Evolutionary conservation across 805 yeast species (phyloP).

Genomic region (Yarrowia hollandica): DNA sequence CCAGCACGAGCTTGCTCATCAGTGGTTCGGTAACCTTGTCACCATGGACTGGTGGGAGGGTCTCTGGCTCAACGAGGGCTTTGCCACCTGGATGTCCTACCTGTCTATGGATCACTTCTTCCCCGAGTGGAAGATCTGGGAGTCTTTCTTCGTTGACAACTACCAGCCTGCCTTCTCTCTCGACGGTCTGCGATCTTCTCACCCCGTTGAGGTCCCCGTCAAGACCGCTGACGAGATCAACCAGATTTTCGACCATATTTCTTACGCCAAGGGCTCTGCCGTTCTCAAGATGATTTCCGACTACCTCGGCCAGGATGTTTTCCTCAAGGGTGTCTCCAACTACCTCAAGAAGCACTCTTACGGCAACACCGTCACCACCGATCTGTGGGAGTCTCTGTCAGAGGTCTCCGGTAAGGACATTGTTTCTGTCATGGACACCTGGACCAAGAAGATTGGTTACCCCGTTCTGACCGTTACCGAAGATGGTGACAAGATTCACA

Average conservation of each 20-base stretch:
- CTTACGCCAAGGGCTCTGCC: conserved; percentile 80
- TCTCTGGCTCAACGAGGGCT: conserved; percentile 86
- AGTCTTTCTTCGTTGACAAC: conserved; percentile 73
- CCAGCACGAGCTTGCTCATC: conserved; percentile 85
- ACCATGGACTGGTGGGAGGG: conserved; percentile 96
- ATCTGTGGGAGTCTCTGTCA: conserved; percentile 67
- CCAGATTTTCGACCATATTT: conserved; percentile 79
- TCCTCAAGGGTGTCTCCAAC: conserved; percentile 69
- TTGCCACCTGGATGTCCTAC: conserved; percentile 85
- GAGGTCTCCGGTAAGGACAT: conserved; percentile 65
- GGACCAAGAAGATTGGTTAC: conserved; percentile 75
- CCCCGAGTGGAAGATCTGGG: conserved; percentile 82
- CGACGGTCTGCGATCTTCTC: conserved; percentile 71
- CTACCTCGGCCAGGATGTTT: conserved; percentile 65
- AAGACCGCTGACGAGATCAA: conserved; percentile 74
- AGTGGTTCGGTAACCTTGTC: conserved; percentile 87
- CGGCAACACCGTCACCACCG: conserved; percentile 71
- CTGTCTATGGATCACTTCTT: conserved; percentile 64
- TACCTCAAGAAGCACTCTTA: conserved; percentile 64
- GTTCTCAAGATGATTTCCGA: conserved; percentile 73
- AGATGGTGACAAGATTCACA: conserved; percentile 43
- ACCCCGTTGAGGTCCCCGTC: conserved; percentile 83
- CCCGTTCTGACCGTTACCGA: conserved; percentile 61
- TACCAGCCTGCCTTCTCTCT: conserved; percentile 72
- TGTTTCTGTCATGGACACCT: conserved; percentile 57